Evolutionary conservation across 2,329 filamentous ascomycete species (phyloP), one percentile per base, ranked within the genome.

Genomic region (Hymenotorrendiella dingleyae): DNA sequence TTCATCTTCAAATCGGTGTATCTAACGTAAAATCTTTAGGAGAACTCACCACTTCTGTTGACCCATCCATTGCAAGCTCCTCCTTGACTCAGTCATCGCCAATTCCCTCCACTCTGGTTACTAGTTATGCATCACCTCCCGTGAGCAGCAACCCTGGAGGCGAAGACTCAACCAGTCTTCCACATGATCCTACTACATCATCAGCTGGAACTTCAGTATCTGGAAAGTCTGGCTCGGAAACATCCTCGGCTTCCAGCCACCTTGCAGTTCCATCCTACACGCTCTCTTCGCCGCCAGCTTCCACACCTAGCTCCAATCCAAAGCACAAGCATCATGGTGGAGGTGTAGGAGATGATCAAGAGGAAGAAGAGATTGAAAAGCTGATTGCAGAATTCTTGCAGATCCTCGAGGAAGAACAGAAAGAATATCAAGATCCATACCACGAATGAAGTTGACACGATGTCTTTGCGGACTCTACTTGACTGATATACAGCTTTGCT

Each of bases 31-130:
- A 16, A 6, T 21, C 26, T 26, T 4, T 28, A 29, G 24, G 23
- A n/a, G 11, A 21, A 29, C 6, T 23, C 9, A 21, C 16, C 4
- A 22, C 24, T 17, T 21, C 36, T 7, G 10, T 16, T 19, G 32
- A 17, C 6, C 39, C 29, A 20, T 10, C 33, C 6, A 28, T 34
- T 20, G 20, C 29, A 6, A 26, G 29, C 11, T 7, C 36, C 11
- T 30, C 43, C 5, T 28, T 24, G 17, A 40, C 39, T 12, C 26
- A 22, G 30, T 10, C 32, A 26, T 20, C n/a, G n/a, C 42, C 35
- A 14, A 22, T 33, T 21, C 42, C 42, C 29, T 50, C 47, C 16
- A 52, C 49, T 2, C 42, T 52, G 23, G 27, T 40, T 27, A 52
- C 49, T n/a, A 43, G 41, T 14, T 41, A 45, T 11, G 29, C 33